Conservation (phyloP, 257 asterid species). For the Nicotiana otophora region DNA sequence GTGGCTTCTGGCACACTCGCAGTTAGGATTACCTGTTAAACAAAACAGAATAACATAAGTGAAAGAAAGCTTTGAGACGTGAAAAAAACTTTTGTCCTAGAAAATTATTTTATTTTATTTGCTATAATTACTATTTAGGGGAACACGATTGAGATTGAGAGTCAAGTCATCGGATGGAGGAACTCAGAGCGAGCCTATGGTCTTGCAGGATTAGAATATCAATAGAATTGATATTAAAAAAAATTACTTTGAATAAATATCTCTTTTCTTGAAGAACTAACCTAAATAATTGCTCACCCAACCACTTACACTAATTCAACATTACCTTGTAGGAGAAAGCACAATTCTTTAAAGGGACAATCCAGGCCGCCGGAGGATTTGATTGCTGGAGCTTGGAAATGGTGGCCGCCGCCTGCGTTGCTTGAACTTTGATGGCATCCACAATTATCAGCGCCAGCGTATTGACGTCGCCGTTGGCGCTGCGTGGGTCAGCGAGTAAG, state of each 20-base stretch:
- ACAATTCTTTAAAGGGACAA: background rate
- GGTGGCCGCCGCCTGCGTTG: background rate
- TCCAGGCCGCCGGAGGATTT: background rate
- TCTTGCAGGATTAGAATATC: too few relatives aligned
- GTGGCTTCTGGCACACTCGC: conserved; percentile 12
- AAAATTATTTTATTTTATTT: too few relatives aligned
- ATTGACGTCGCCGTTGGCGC: conserved; percentile 14
- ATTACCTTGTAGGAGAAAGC: background rate
- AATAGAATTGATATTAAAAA: too few relatives aligned
- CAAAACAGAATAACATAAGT: background rate
- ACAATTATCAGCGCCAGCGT: conserved; percentile 18
- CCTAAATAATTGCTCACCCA: too few relatives aligned
- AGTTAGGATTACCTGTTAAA: background rate
- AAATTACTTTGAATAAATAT: too few relatives aligned
- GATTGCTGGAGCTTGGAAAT: conserved; percentile 1
- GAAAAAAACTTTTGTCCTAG: too few relatives aligned
- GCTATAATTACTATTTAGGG: too few relatives aligned
- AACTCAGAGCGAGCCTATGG: too few relatives aligned
- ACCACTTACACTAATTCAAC: background rate
- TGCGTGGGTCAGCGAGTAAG: conserved; percentile 23
- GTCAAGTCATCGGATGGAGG: too few relatives aligned
- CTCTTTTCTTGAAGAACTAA: too few relatives aligned
- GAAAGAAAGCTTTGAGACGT: background rate
- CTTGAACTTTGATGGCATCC: conserved; percentile 5
- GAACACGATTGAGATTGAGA: too few relatives aligned